Percentiles rank a stretch among this genome's conserved stretches.
Conservation (phyloP, 345 rosid genomes). For the Eucalyptus guilfoylei region DNA sequence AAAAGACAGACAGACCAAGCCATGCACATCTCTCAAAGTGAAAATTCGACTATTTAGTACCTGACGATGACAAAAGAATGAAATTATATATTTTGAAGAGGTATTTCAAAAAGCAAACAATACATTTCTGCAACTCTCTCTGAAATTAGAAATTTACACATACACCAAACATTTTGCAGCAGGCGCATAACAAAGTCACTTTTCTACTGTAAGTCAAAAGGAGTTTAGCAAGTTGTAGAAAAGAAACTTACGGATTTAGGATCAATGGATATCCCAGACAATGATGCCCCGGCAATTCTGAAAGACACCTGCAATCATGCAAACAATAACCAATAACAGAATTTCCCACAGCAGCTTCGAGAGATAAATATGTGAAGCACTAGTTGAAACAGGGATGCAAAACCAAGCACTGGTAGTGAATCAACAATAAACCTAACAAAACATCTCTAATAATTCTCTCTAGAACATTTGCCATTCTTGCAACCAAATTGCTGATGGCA, state of each 20-base stretch:
- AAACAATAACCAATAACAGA: not conserved
- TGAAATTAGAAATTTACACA: not conserved
- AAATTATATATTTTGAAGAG: not conserved
- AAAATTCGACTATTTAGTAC: not conserved
- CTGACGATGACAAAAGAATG: not conserved
- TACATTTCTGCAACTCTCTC: not conserved
- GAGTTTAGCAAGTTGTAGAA: not conserved
- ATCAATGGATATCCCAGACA: conserved; percentile 79
- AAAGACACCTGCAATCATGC: conserved; percentile 50
- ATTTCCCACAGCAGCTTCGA: not conserved
- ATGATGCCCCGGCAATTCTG: conserved; percentile 71
- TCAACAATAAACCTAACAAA: not conserved
- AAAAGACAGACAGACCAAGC: not conserved
- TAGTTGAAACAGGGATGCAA: not conserved
- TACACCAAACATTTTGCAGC: not conserved
- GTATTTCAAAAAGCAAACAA: not conserved
- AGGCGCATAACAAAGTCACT: not conserved
- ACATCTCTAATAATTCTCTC: not conserved
- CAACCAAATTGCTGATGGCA: not conserved
- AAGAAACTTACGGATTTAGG: conserved; percentile 74
- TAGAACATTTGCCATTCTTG: not conserved
- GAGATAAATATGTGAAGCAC: not conserved
- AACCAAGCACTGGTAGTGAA: not conserved
- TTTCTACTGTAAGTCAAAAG: not conserved
- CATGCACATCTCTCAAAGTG: not conserved